Evolutionary conservation across 257 asterid genomes (phyloP).

Genomic region (Solanum gracilifrons): DNA sequence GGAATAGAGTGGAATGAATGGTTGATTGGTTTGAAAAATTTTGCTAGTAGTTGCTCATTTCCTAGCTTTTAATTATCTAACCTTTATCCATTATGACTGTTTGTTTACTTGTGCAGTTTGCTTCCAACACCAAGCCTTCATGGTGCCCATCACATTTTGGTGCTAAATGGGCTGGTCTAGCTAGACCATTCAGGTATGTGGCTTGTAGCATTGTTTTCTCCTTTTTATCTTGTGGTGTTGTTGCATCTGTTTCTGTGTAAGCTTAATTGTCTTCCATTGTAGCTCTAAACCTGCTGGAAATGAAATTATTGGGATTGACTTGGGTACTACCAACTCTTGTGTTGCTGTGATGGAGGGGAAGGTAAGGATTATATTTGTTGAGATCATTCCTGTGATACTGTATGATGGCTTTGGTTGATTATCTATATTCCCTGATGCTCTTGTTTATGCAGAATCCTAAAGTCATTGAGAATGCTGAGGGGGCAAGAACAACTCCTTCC

Average conservation of each 20-base stretch:
- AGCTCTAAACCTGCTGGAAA: constrained; percentile 64
- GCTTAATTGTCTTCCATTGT: constrained; percentile 5
- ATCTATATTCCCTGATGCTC: background rate
- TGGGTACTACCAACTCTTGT: constrained; percentile 81
- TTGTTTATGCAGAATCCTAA: constrained; percentile 38
- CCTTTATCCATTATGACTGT: background rate
- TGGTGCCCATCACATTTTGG: constrained; percentile 11
- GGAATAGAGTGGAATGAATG: background rate
- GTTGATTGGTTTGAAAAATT: background rate
- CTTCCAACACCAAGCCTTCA: constrained; percentile 20
- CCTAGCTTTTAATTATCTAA: background rate
- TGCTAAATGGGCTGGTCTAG: constrained; percentile 28
- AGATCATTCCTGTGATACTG: background rate
- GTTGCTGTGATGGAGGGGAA: constrained; percentile 81
- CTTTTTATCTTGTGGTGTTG: background rate
- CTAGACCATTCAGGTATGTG: constrained; percentile 30
- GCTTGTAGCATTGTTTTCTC: background rate
- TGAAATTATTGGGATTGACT: constrained; percentile 71
- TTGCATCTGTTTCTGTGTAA: background rate
- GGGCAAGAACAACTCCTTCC: constrained; percentile 77
- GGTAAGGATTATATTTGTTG: constrained; percentile 15
- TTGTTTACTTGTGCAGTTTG: constrained; percentile 11
- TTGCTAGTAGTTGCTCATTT: background rate
- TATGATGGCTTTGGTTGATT: background rate
- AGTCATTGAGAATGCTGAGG: constrained; percentile 72